Percentiles rank a stretch among this genome's conserved stretches.
These are phyloP conservation scores for Ascoidea asiatica DNA, from an alignment of 805 yeast genomes.

Conservation along the genomic window DNA sequence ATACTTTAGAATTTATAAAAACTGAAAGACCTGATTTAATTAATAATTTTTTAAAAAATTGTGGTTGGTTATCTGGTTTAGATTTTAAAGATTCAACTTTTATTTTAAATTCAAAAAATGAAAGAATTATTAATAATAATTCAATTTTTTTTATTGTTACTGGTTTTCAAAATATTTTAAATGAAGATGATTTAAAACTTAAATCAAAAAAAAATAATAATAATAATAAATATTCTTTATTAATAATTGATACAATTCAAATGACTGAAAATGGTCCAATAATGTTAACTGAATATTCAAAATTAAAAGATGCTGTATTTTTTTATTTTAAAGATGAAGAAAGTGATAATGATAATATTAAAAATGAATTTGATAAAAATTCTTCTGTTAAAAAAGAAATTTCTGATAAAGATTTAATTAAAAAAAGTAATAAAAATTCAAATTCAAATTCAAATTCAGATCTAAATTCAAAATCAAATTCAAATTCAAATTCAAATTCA, in stretches of 20 bases:
- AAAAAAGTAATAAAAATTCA: too few relatives aligned
- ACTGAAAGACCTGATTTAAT: constrained; percentile 54
- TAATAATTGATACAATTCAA: constrained; percentile 71
- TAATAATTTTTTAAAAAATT: constrained; percentile 54
- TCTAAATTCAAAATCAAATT: background rate
- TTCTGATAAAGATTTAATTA: background rate
- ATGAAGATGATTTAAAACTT: constrained; percentile 34
- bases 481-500: background rate
- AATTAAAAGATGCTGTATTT: constrained; percentile 60
- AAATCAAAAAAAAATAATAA: constrained; percentile 30
- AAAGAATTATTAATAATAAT: constrained; percentile 53
- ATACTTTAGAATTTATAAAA: constrained; percentile 46
- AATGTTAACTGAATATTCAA: constrained; percentile 62
- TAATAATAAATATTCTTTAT: constrained; percentile 50
- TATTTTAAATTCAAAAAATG: constrained; percentile 60
- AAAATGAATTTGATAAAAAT: constrained; percentile 19
- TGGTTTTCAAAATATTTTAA: constrained; percentile 34
- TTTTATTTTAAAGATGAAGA: constrained; percentile 71
- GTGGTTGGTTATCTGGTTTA: constrained; percentile 82
- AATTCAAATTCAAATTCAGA: background rate
- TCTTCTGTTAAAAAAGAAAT: background rate
- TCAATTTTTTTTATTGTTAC: constrained; percentile 63
- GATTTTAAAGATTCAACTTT: constrained; percentile 76
- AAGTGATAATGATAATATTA: constrained; percentile 19
- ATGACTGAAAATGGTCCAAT: constrained; percentile 40